Evolutionary conservation across 352 stramenopile species (phyloP).

Genomic region (Pythium pyrilobum): DNA sequence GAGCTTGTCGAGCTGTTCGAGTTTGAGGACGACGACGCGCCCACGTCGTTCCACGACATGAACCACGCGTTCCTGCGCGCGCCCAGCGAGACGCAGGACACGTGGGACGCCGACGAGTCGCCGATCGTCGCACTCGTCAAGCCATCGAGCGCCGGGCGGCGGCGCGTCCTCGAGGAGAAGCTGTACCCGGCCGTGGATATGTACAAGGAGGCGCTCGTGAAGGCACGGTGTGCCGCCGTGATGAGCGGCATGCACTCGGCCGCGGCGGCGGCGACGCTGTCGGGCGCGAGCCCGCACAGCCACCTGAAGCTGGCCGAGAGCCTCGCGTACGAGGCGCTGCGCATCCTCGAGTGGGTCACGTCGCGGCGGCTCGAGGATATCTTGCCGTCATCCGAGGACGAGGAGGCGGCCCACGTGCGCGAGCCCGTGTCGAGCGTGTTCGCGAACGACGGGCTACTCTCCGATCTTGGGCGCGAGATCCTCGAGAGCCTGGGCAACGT

Average conservation of each 20-base stretch:
- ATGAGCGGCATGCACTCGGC: slow-evolving; percentile 53
- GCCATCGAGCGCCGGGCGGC: slow-evolving; percentile 24
- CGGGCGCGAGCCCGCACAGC: slow-evolving; percentile 19
- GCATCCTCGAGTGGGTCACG: slow-evolving; percentile 60
- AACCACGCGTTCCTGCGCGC: background rate
- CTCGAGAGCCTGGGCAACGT: slow-evolving; percentile 72
- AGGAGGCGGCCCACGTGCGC: slow-evolving; percentile 13
- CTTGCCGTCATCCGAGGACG: slow-evolving; percentile 5
- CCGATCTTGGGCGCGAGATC: slow-evolving; percentile 57
- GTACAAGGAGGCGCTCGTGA: slow-evolving; percentile 50
- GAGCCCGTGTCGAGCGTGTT: slow-evolving; percentile 55
- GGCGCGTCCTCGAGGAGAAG: slow-evolving; percentile 5
- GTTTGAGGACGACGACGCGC: slow-evolving; percentile 67
- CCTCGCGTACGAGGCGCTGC: slow-evolving; percentile 68
- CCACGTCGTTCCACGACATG: slow-evolving; percentile 4
- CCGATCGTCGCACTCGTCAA: slow-evolving; percentile 44
- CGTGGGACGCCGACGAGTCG: background rate
- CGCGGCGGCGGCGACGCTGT: slow-evolving; percentile 31
- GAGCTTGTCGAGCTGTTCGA: slow-evolving; percentile 67
- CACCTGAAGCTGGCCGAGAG: slow-evolving; percentile 60
- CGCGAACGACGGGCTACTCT: slow-evolving; percentile 71
- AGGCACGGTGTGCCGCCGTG: slow-evolving; percentile 65
- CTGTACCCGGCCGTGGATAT: slow-evolving; percentile 15
- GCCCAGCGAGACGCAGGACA: background rate
- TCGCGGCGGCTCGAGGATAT: slow-evolving; percentile 19